Percentiles rank a stretch among this genome's conserved stretches.
Evolutionary conservation across 2,329 filamentous ascomycete species (phyloP).

Genomic region (Ophiocordyceps sinensis): DNA sequence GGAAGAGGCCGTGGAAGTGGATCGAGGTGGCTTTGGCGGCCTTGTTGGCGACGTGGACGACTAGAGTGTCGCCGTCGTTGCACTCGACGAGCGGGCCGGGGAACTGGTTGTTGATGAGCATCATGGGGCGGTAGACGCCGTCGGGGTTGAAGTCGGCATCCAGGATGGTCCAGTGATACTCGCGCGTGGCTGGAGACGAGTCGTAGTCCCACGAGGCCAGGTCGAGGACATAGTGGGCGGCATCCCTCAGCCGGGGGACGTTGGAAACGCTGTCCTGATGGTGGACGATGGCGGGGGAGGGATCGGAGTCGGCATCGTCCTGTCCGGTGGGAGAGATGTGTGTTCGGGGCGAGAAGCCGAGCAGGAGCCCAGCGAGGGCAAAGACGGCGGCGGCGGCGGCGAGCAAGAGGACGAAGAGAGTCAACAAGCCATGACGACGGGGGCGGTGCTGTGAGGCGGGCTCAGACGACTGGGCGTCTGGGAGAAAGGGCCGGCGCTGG

Average conservation of each 20-base stretch:
- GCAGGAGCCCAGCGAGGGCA: not conserved
- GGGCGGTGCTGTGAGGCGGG: not conserved
- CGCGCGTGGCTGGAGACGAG: conserved; percentile 32
- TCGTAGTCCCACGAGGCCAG: conserved; percentile 36
- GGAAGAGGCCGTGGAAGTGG: conserved; percentile 68
- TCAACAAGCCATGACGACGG: not conserved
- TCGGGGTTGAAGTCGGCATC: conserved; percentile 47
- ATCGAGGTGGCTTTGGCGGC: conserved; percentile 52
- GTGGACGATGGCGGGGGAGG: conserved; percentile 3
- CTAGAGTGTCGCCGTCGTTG: conserved; percentile 57
- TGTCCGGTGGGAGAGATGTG: not conserved
- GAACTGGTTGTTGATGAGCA: conserved; percentile 62
- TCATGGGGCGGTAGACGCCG: conserved; percentile 40
- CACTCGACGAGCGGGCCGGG: conserved; percentile 59
- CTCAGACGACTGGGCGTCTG: not conserved
- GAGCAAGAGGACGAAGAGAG: not conserved
- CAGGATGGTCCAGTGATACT: conserved; percentile 45
- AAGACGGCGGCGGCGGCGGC: not conserved
- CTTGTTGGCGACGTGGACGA: conserved; percentile 55
- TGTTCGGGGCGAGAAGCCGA: not conserved
- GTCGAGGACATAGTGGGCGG: conserved; percentile 41
- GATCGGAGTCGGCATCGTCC: not conserved
- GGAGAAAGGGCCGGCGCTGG: not conserved
- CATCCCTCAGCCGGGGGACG: conserved; percentile 13
- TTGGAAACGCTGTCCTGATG: conserved; percentile 11